Evolutionary conservation across 2,329 filamentous ascomycete genomes (phyloP).

Genomic region (Aurifilum marmelostoma): DNA sequence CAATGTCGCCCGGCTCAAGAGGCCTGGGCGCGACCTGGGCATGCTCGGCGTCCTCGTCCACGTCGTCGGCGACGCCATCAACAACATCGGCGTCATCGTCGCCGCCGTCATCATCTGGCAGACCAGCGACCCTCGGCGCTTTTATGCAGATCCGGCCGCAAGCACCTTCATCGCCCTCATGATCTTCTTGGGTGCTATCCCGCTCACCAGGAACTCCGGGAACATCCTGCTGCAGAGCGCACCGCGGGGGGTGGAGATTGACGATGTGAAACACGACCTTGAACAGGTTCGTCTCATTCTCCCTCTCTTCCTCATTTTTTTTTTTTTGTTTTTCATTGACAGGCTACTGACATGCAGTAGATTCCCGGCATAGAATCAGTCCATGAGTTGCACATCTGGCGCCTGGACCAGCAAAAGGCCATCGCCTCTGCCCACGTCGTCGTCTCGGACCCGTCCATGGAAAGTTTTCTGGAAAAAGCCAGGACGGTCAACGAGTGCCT

Average conservation of each 20-base stretch:
- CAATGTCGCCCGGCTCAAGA: constrained; percentile 36
- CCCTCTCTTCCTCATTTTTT: background rate
- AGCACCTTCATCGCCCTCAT: constrained; percentile 73
- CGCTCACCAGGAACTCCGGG: constrained; percentile 64
- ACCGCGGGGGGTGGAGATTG: constrained; percentile 60
- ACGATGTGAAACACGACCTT: constrained; percentile 69
- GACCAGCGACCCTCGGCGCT: constrained; percentile 57
- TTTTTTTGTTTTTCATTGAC: background rate
- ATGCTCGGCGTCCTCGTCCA: constrained; percentile 74
- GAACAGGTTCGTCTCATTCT: constrained; percentile 53
- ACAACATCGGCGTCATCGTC: constrained; percentile 76
- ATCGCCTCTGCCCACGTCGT: constrained; percentile 72
- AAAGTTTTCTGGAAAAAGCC: constrained; percentile 62
- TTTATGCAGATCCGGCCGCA: constrained; percentile 73
- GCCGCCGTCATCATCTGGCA: constrained; percentile 73
- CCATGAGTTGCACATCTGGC: constrained; percentile 76
- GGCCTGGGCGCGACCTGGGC: constrained; percentile 62
- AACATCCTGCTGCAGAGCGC: constrained; percentile 70
- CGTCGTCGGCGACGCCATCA: constrained; percentile 72
- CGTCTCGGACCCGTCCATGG: constrained; percentile 59
- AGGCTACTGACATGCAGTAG: constrained; percentile 38
- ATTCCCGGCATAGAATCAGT: constrained; percentile 69
- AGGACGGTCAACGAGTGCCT: constrained; percentile 69
- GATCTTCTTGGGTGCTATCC: constrained; percentile 67
- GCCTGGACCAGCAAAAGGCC: constrained; percentile 69